Conservation (phyloP, 176 grass and related monocot genomes). For the Triticum monococcum region DNA sequence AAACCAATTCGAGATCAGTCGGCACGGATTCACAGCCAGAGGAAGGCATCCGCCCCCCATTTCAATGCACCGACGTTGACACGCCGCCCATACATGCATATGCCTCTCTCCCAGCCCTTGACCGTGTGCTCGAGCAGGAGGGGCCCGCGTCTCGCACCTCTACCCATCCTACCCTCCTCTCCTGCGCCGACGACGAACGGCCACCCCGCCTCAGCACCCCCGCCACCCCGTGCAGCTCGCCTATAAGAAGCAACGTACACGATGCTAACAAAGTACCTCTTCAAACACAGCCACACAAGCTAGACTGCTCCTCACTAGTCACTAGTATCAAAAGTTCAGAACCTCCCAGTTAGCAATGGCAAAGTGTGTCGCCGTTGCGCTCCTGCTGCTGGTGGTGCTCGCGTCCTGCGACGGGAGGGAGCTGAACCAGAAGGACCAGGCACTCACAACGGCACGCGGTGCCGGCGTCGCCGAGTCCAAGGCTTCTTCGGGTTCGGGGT, state of each 20-base stretch:
- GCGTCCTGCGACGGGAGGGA: neutral
- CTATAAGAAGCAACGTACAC: neutral
- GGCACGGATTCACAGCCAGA: no score
- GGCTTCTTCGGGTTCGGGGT: neutral
- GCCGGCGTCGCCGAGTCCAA: neutral
- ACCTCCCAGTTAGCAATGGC: neutral
- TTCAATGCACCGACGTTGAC: neutral
- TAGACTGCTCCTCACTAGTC: neutral
- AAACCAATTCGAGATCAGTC: neutral
- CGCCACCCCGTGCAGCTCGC: neutral
- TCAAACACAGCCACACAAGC: neutral
- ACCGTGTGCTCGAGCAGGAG: neutral
- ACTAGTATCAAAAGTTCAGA: neutral
- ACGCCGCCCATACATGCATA: neutral
- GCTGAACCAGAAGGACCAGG: neutral
- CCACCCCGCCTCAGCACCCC: neutral
- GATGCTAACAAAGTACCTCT: neutral
- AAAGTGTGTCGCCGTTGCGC: neutral
- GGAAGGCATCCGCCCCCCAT: neutral
- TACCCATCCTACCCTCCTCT: neutral
- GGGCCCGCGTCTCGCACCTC: neutral
- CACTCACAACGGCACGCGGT: neutral
- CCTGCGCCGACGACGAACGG: neutral
- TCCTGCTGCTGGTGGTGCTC: neutral
- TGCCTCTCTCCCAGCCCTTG: neutral